Evolutionary conservation across 1,284 basidiomycete genomes (phyloP).

Genomic region (Trametes pubescens): DNA sequence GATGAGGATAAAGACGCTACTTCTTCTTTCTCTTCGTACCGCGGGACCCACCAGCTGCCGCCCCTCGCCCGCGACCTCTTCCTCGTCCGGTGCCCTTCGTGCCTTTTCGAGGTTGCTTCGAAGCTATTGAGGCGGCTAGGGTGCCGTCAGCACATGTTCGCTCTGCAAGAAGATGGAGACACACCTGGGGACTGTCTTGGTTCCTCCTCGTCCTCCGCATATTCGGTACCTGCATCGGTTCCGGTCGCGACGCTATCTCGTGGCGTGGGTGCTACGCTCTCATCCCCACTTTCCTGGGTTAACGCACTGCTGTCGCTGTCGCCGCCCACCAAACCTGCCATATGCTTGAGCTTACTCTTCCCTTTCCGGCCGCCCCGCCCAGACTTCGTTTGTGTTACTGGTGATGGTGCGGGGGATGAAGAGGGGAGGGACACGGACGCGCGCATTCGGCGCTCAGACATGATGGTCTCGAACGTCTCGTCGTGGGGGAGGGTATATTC

Average conservation of each 20-base stretch:
- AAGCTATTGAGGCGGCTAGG: slow-evolving; percentile 33
- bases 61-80: slow-evolving; percentile 34
- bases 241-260: slow-evolving; percentile 69
- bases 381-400: slow-evolving; percentile 42
- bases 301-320: slow-evolving; percentile 84
- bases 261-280: slow-evolving; percentile 60
- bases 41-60: slow-evolving; percentile 31
- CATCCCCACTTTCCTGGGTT: slow-evolving; percentile 81
- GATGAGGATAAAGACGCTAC: slow-evolving; percentile 13
- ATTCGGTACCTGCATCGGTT: slow-evolving; percentile 74
- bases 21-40: slow-evolving; percentile 39
- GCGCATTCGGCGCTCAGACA: slow-evolving; percentile 70
- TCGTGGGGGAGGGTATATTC: slow-evolving; percentile 73
- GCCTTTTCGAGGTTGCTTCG: slow-evolving; percentile 30
- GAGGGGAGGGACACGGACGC: slow-evolving; percentile 55
- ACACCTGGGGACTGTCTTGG: slow-evolving; percentile 58
- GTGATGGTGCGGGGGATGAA: slow-evolving; percentile 60
- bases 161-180: slow-evolving; percentile 20
- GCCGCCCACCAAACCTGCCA: slow-evolving; percentile 74
- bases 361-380: slow-evolving; percentile 45
- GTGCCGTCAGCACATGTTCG: neutral
- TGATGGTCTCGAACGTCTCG: slow-evolving; percentile 61
- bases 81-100: slow-evolving; percentile 32
- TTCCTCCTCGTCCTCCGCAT: slow-evolving; percentile 69
- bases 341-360: slow-evolving; percentile 47